Conservation (phyloP, 305 asterid genomes). For the Fraxinus latifolia region DNA sequence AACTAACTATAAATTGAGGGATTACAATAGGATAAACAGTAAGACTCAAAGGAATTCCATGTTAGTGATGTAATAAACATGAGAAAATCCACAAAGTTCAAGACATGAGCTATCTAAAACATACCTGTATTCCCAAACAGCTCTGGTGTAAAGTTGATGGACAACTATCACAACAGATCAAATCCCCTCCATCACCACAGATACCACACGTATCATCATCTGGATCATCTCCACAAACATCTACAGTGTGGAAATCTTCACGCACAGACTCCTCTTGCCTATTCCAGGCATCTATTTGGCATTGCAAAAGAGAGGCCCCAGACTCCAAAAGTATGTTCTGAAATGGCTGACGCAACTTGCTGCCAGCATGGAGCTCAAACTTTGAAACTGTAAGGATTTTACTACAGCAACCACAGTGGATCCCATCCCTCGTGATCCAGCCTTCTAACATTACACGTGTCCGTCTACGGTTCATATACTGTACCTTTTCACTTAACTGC, state of each 20-base stretch:
- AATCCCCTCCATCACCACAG: constrained; percentile 97
- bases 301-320: constrained; percentile 78
- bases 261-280: constrained; percentile 63
- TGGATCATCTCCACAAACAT: constrained; percentile 75
- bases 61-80: constrained; percentile 15
- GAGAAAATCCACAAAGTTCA: neutral
- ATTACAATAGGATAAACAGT: constrained; percentile 6
- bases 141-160: constrained; percentile 92
- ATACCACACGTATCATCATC: constrained; percentile 90
- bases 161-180: constrained; percentile 97
- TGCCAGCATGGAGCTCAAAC: constrained; percentile 98
- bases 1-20: neutral
- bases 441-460: constrained; percentile 81
- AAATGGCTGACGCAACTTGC: constrained; percentile 84
- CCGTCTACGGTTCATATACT: constrained; percentile 79
- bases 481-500: constrained; percentile 69
- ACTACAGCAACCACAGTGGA: constrained; percentile 97
- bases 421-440: constrained; percentile 91
- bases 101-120: constrained; percentile 17
- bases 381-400: constrained; percentile 84
- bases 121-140: constrained; percentile 81
- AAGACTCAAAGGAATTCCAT: constrained; percentile 3
- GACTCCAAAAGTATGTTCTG: constrained; percentile 80
- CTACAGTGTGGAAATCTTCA: constrained; percentile 51
- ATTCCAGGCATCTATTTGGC: constrained; percentile 94